phyloP scores from a whole-genome alignment of 495 filamentous ascomycete species.

The Podospora comata region DNA sequence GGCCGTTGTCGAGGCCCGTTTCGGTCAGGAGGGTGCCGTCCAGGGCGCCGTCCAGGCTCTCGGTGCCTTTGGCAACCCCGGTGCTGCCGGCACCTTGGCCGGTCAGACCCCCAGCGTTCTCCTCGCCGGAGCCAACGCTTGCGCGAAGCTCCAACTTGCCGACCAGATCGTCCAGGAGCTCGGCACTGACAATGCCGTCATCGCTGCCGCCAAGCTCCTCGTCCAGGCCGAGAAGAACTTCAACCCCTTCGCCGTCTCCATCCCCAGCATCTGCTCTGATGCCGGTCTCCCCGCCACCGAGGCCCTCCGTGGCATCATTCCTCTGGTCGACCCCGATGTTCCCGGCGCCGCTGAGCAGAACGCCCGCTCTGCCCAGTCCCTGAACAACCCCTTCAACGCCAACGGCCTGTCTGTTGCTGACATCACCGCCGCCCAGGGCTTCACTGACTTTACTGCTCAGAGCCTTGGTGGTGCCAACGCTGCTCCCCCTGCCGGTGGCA shows the following conservation, averaged over 20 bases:
- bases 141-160: slow-evolving; percentile 57
- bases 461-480: slow-evolving; percentile 30
- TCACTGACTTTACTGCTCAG: slow-evolving; percentile 53
- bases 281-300: slow-evolving; percentile 53
- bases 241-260: slow-evolving; percentile 55
- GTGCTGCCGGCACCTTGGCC: slow-evolving; percentile 54
- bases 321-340: slow-evolving; percentile 58
- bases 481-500: slow-evolving; percentile 22
- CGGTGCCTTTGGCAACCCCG: slow-evolving; percentile 47
- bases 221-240: slow-evolving; percentile 68
- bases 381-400: slow-evolving; percentile 50
- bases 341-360: slow-evolving; percentile 51
- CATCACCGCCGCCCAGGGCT: slow-evolving; percentile 51
- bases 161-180: slow-evolving; percentile 57
- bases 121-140: slow-evolving; percentile 56
- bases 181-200: slow-evolving; percentile 48
- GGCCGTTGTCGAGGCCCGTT: slow-evolving; percentile 52
- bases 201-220: slow-evolving; percentile 54
- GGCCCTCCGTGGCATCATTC: slow-evolving; percentile 57
- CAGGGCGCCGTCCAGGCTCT: slow-evolving; percentile 44
- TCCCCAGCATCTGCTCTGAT: slow-evolving; percentile 58
- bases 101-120: slow-evolving; percentile 51
- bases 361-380: slow-evolving; percentile 48
- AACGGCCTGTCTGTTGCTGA: slow-evolving; percentile 55
- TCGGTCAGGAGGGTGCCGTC: slow-evolving; percentile 52